phyloP scores from a whole-genome alignment of 495 filamentous ascomycete genomes.

The Trichoderma virens region DNA sequence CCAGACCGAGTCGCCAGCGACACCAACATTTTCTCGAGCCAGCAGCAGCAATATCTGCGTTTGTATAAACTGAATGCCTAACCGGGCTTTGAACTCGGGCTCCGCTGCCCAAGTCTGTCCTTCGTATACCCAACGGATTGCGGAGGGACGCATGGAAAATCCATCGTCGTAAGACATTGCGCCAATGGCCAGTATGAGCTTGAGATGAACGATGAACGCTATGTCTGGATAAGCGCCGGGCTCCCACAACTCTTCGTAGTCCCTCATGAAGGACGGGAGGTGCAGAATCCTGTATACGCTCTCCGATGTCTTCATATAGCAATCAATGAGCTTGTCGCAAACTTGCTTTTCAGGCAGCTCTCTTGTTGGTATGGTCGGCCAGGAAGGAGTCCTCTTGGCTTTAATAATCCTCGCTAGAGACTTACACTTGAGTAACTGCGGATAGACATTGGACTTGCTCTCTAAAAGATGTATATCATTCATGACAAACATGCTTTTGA shows the following conservation, averaged over 20 bases:
- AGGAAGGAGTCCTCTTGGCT: conserved; percentile 25
- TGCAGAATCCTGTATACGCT: conserved; percentile 47
- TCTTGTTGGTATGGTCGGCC: conserved; percentile 22
- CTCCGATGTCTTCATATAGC: conserved; percentile 44
- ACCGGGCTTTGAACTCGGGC: conserved; percentile 43
- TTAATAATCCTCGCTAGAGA: conserved; percentile 39
- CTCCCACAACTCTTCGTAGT: conserved; percentile 40
- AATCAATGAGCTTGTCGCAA: conserved; percentile 42
- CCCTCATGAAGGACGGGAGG: conserved; percentile 39
- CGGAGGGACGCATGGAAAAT: conserved; percentile 39
- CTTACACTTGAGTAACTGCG: conserved; percentile 38
- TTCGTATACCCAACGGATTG: conserved; percentile 55
- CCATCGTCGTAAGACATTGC: conserved; percentile 46
- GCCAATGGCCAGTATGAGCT: conserved; percentile 57
- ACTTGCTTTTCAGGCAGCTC: conserved; percentile 30
- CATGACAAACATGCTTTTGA: not conserved
- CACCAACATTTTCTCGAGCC: conserved; percentile 46
- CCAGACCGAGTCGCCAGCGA: conserved; percentile 52
- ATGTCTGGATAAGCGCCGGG: conserved; percentile 17
- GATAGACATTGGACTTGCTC: conserved; percentile 32
- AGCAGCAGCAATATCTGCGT: conserved; percentile 53
- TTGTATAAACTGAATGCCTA: conserved; percentile 48
- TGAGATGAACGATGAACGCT: conserved; percentile 50
- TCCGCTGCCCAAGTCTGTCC: conserved; percentile 54
- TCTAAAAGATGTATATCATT: conserved; percentile 14